These are phyloP conservation scores for Lepiota subincarnata DNA, from an alignment of 768 basidiomycete species.

Conservation along the genomic window DNA sequence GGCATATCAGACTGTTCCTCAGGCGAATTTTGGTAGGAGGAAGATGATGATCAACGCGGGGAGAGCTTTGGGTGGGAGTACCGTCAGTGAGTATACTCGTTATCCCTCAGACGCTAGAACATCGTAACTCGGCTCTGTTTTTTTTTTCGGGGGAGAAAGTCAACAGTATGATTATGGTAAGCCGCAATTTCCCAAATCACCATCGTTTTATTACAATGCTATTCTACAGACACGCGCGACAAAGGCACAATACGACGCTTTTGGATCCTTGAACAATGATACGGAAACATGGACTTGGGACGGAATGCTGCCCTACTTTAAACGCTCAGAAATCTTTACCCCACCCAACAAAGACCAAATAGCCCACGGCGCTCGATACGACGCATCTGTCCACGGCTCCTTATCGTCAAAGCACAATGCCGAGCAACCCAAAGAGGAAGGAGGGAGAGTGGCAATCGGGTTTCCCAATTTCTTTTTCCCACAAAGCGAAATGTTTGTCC, in stretches of 20 bases:
- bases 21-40: slow-evolving; percentile 36
- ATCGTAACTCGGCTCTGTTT: not conserved
- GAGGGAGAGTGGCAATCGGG: slow-evolving; percentile 27
- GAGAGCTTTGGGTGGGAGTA: slow-evolving; percentile 57
- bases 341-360: slow-evolving; percentile 35
- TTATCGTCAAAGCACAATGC: not conserved
- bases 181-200: not conserved
- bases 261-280: slow-evolving; percentile 18
- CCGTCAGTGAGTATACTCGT: slow-evolving; percentile 29
- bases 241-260: slow-evolving; percentile 29
- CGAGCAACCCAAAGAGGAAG: not conserved
- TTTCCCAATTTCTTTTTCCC: slow-evolving; percentile 30
- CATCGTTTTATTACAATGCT: not conserved
- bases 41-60: slow-evolving; percentile 28
- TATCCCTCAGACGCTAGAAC: not conserved
- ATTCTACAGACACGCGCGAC: slow-evolving; percentile 25
- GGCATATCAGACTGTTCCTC: slow-evolving; percentile 43
- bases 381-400: slow-evolving; percentile 22
- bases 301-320: slow-evolving; percentile 39
- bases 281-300: slow-evolving; percentile 33
- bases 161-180: slow-evolving; percentile 41
- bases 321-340: slow-evolving; percentile 52
- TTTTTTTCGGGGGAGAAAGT: slow-evolving; percentile 20
- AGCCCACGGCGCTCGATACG: slow-evolving; percentile 20
- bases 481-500: slow-evolving; percentile 25